A percentile compares a stretch with the other conserved stretches of the same genome.
Evolutionary conservation across 1,139 yeast species (phyloP).

Genomic region (Meyerozyma guilliermondii): DNA sequence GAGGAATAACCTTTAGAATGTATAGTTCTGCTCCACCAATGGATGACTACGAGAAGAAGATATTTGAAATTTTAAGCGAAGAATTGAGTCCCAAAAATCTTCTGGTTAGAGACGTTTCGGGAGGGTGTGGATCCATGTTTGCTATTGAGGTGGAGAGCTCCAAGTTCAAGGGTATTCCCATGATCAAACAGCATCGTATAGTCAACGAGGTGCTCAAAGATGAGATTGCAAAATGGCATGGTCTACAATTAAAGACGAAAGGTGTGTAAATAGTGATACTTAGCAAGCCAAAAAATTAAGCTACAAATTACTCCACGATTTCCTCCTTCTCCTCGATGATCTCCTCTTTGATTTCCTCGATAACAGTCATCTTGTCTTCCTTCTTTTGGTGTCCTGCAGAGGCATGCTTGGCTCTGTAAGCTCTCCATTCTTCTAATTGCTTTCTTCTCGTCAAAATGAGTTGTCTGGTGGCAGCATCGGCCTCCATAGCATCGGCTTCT

Average conservation of each 20-base stretch:
- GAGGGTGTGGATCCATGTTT: conserved; percentile 98
- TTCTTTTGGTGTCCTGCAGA: conserved; percentile 22
- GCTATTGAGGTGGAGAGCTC: conserved; percentile 74
- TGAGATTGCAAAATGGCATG: conserved; percentile 93
- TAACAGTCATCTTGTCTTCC: conserved; percentile 50
- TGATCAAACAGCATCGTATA: conserved; percentile 87
- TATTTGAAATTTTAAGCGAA: conserved; percentile 50
- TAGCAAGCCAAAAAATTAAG: conserved; percentile 6
- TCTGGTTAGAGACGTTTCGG: conserved; percentile 77
- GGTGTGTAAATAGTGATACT: conserved; percentile 20
- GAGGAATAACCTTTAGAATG: not conserved
- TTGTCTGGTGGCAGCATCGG: conserved; percentile 88
- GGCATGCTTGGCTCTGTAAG: conserved; percentile 63
- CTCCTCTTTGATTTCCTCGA: conserved; percentile 62
- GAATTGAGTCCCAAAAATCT: conserved; percentile 56
- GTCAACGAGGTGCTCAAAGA: conserved; percentile 80
- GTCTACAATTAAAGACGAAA: conserved; percentile 78
- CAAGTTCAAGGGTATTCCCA: conserved; percentile 71
- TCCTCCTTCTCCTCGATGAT: conserved; percentile 81
- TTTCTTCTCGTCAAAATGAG: conserved; percentile 80
- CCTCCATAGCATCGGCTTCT: conserved; percentile 95
- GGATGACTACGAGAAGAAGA: conserved; percentile 65
- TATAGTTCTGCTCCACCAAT: conserved; percentile 17
- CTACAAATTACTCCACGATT: conserved; percentile 46
- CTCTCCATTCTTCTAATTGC: conserved; percentile 79